Evolutionary conservation across 1,284 basidiomycete genomes (phyloP).

Genomic region (Pseudozyma sp.): DNA sequence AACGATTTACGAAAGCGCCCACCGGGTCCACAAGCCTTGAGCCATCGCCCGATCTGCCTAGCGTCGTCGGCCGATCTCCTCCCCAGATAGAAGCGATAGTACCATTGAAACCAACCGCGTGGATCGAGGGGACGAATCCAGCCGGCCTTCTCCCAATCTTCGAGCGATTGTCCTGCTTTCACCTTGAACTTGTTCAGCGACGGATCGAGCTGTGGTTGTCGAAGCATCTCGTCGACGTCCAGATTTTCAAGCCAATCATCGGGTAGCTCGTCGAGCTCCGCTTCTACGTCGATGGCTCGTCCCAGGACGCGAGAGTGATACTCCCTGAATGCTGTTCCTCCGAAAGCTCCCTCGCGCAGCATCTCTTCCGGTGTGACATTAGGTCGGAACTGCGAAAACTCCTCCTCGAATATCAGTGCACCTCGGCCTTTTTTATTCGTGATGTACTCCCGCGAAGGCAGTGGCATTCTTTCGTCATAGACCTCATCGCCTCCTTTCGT

Average conservation of each 20-base stretch:
- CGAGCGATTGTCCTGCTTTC: slow-evolving; percentile 70
- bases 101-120: slow-evolving; percentile 71
- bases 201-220: slow-evolving; percentile 61
- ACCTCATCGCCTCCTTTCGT: slow-evolving; percentile 30
- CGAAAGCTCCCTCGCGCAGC: slow-evolving; percentile 71
- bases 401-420: slow-evolving; percentile 69
- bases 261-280: slow-evolving; percentile 55
- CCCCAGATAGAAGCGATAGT: slow-evolving; percentile 71
- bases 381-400: slow-evolving; percentile 69
- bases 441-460: slow-evolving; percentile 29
- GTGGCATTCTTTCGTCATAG: slow-evolving; percentile 28
- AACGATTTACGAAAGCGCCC: slow-evolving; percentile 71
- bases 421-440: slow-evolving; percentile 57
- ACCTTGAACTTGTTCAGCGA: slow-evolving; percentile 70
- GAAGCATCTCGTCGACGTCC: slow-evolving; percentile 44
- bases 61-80: slow-evolving; percentile 71
- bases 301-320: slow-evolving; percentile 49
- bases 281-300: slow-evolving; percentile 42
- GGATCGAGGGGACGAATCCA: slow-evolving; percentile 71
- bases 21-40: slow-evolving; percentile 71
- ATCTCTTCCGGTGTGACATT: slow-evolving; percentile 72
- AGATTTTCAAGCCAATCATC: slow-evolving; percentile 48
- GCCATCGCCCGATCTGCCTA: slow-evolving; percentile 71
- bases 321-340: slow-evolving; percentile 70
- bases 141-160: slow-evolving; percentile 72